Conservation (phyloP, 2,329 filamentous ascomycete genomes). For the Salinomyces thailandicus region DNA sequence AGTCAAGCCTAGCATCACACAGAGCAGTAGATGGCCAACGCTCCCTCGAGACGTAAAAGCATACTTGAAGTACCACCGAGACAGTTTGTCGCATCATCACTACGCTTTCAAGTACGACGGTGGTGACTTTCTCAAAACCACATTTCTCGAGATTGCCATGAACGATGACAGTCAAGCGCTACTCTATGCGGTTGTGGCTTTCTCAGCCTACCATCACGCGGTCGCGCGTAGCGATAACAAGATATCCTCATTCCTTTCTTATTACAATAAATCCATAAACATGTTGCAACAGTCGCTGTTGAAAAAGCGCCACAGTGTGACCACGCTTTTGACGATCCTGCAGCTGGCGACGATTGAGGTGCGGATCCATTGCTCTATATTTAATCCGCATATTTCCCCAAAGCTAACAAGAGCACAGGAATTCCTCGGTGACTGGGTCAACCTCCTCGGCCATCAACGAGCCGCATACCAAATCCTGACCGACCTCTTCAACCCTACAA, state of each 20-base stretch:
- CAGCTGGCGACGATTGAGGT: constrained; percentile 93
- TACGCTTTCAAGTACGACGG: constrained; percentile 67
- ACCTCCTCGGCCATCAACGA: constrained; percentile 82
- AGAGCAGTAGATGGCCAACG: constrained; percentile 20
- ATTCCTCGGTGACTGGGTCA: constrained; percentile 91
- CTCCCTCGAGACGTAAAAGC: constrained; percentile 55
- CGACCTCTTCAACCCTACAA: constrained; percentile 66
- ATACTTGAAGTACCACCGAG: constrained; percentile 67
- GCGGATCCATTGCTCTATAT: constrained; percentile 20
- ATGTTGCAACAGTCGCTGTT: constrained; percentile 62
- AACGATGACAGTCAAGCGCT: constrained; percentile 59
- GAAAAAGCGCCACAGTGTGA: constrained; percentile 58
- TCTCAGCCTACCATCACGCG: constrained; percentile 77
- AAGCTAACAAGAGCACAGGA: constrained; percentile 47
- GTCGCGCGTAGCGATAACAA: constrained; percentile 59
- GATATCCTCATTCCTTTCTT: constrained; percentile 72
- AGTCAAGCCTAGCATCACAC: constrained; percentile 15
- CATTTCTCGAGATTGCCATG: constrained; percentile 61
- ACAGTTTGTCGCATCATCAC: constrained; percentile 70
- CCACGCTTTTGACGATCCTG: constrained; percentile 75
- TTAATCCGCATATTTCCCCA: background rate
- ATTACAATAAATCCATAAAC: constrained; percentile 81
- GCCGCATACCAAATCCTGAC: constrained; percentile 75
- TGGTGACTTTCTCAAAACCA: constrained; percentile 61
- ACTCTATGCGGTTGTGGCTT: constrained; percentile 76